Base-by-base conservation (phyloP, 2,329 filamentous ascomycete genomes). In the Fusarium mexicanum region DNA sequence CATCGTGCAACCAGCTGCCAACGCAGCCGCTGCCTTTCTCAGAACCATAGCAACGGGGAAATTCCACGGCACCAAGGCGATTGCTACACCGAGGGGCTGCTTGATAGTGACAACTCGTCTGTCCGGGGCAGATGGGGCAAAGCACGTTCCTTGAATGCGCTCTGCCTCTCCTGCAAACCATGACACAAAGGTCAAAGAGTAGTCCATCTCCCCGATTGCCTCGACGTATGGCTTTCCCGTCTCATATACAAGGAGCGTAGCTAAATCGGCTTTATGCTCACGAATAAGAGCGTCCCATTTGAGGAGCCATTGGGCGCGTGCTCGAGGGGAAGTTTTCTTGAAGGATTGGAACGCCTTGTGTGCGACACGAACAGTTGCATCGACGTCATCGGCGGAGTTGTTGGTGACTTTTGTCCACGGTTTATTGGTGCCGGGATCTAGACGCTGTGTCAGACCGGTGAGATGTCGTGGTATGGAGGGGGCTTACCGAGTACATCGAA, bases 1-100 rank as follows among this genome's bases (percentile, higher is more conserved):
- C 89, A 95, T 93, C 2, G 92, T 93, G 80, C 92, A 94, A 29
- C 92, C 92, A 16, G 92, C 92, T 14, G 92, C 93, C 33, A 94
- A 83, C 1, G 89, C 90, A 1, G 90, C 83, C 1, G 80, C 83
- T 3, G 83, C 81, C 60, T 87, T 87, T 24, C 86, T 79, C 9
- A 86, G 80, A 14, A 87, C 81, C 82, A 90, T 87, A 11, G 86
- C 86, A 12, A 86, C 79, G 7, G 87, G 88, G 72, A 92, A 93
- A 81, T 93, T 92, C 91, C 90, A 83, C 0, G 82, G 81, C 11
- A 83, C 79, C 11, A 84, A 69, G 8, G 80, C 81, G 3, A 78
- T 81, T 1, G 78, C 77, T 4, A 84, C 80, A n/a, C 82, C 82
- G 10, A 84, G 67, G 2, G 83, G 83, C 61, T 83, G 81, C 48